Evolutionary conservation across 805 yeast genomes (phyloP), one percentile per base, ranked within the genome.

Genomic region (Yarrowia sp.): DNA sequence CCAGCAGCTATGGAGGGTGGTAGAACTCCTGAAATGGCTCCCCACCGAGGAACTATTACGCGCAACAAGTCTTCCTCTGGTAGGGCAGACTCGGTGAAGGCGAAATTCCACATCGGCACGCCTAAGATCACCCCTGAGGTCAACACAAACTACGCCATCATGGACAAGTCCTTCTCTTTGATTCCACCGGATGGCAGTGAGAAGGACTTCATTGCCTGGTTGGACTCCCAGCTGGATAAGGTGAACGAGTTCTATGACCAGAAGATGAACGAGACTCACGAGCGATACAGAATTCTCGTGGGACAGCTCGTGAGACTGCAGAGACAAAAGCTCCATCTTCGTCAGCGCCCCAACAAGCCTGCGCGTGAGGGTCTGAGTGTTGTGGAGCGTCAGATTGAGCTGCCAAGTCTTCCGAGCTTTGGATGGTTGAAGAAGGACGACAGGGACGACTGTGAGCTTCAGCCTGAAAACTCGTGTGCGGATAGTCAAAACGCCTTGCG

Each of bases 231-330:
- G 70, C 74, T 86, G 24, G 65, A 59, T 4, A 87, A 84, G 70
- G 85, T 89, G 8, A 84, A 87, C 36, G 51, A 32, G 0, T 90
- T 90, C 68, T 90, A 81, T 70, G 76, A 71, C 44, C 82, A 79
- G 29, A 83, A 80, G 66, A 96, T 88, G 67, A 76, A 77, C 27
- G 86, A 82, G 22, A 83, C 82, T 1, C 77, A 83, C 44, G 82
- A 81, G 62, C 76, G 93, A 63, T 86, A 80, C 66, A 71, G 84
- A 12, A 68, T 85, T 4, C 69, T 90, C 21, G 88, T 87, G 69
- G 88, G 83, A 66, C 96, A 90, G 71, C 70, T 90, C 44, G 80
- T 79, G 62, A 86, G 85, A 67, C 70, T 87, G 62, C 77, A 82
- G 46, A 86, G 85, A 44, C 88, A 85, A 63, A 62, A 51, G 29